A percentile compares a stretch with the other conserved stretches of the same genome.
These are phyloP conservation scores for Odonthalia washingtoniensis DNA, from an alignment of 31 red algal species.

Conservation along the genomic window DNA sequence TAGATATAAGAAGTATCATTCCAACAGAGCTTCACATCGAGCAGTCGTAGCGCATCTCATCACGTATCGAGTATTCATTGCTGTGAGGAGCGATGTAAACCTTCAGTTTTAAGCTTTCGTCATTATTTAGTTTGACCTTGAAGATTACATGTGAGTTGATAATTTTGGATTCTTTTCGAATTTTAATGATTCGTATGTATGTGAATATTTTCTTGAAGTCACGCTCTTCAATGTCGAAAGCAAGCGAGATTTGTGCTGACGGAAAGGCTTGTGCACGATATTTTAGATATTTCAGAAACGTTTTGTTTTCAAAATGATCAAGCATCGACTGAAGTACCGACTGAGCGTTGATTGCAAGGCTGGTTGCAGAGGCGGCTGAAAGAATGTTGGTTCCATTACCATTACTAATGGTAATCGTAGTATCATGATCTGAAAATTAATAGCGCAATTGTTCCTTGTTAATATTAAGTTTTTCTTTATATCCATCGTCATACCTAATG, in stretches of 20 bases:
- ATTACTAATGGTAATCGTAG: no score
- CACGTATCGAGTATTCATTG: constrained; percentile 6
- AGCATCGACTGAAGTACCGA: neutral
- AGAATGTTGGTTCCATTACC: neutral
- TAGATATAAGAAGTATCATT: constrained; percentile 18
- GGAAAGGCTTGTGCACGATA: constrained; percentile 25
- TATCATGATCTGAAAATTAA: no score
- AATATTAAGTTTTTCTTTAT: no score
- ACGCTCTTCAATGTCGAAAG: constrained; percentile 14
- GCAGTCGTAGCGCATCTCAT: neutral
- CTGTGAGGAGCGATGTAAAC: neutral
- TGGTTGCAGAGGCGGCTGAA: neutral
- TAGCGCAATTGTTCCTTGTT: no score
- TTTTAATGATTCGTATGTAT: neutral
- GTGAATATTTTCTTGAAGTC: neutral
- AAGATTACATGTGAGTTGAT: constrained; percentile 28
- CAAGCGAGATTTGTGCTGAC: neutral
- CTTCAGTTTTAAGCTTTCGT: constrained; percentile 8
- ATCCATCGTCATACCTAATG: neutral
- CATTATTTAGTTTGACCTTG: constrained; percentile 30
- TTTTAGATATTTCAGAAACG: neutral
- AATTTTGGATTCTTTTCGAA: constrained; percentile 10
- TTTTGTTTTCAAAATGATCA: neutral
- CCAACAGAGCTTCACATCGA: constrained; percentile 14
- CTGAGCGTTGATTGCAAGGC: neutral